phyloP scores from a whole-genome alignment of 1,139 yeast species.

The Sugiyamaella xylanicola region DNA sequence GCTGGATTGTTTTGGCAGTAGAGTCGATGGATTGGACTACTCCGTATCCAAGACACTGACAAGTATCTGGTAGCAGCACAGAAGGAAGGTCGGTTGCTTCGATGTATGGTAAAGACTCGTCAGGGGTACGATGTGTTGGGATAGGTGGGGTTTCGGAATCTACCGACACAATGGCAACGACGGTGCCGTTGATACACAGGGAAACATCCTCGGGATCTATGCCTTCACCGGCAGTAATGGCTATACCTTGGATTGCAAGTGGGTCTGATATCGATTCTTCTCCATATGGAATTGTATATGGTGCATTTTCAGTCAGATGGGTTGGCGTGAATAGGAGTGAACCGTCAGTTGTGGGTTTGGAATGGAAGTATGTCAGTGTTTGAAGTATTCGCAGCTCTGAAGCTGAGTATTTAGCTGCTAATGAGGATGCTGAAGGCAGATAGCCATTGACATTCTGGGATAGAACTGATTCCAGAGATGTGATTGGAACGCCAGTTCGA shows the following conservation, averaged over 20 bases:
- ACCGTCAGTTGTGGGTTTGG: not conserved
- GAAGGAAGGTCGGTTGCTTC: constrained; percentile 15
- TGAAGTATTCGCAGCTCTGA: constrained; percentile 42
- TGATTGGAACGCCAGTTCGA: constrained; percentile 11
- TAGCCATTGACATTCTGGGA: constrained; percentile 9
- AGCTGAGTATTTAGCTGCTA: constrained; percentile 31
- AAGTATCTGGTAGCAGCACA: constrained; percentile 20
- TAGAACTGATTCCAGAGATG: constrained; percentile 17
- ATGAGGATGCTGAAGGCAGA: not conserved
- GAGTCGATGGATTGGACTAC: constrained; percentile 55
- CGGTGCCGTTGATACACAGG: constrained; percentile 37
- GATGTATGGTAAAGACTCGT: constrained; percentile 23
- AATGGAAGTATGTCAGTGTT: constrained; percentile 41
- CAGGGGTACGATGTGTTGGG: constrained; percentile 3
- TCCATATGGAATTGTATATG: constrained; percentile 34
- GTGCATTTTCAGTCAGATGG: constrained; percentile 39
- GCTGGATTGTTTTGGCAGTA: constrained; percentile 47
- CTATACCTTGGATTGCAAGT: constrained; percentile 31
- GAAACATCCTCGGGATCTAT: constrained; percentile 33
- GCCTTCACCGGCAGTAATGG: constrained; percentile 38
- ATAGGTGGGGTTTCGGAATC: constrained; percentile 13
- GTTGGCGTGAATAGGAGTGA: constrained; percentile 12
- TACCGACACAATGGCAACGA: constrained; percentile 37
- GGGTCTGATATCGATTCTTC: constrained; percentile 12
- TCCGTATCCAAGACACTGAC: constrained; percentile 37